Percentiles rank a stretch among this genome's conserved stretches.
phyloP scores from a whole-genome alignment of 768 basidiomycete species.

The Pisolithus orientalis region DNA sequence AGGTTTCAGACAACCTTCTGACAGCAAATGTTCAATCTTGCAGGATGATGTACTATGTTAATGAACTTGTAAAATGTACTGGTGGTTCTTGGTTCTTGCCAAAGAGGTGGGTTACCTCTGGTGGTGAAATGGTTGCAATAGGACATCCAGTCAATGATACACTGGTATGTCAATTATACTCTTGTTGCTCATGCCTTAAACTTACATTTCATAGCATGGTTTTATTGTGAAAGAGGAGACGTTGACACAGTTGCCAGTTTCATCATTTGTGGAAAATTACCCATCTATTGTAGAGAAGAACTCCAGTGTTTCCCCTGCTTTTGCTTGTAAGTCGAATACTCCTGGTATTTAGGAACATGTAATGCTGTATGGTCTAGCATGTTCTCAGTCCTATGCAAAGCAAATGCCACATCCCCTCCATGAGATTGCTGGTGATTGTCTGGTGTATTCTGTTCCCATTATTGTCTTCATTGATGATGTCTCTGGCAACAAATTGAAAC shows the following conservation, averaged over 20 bases:
- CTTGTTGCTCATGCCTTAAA: background rate
- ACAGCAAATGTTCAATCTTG: slow-evolving; percentile 5
- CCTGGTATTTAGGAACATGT: background rate
- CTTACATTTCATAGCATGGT: background rate
- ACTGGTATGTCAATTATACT: background rate
- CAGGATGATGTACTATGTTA: slow-evolving; percentile 2
- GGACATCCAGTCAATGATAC: slow-evolving; percentile 1
- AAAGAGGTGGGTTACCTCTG: slow-evolving; percentile 3
- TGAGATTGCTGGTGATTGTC: slow-evolving; percentile 5
- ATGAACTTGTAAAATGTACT: slow-evolving; percentile 6
- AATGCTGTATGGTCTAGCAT: background rate
- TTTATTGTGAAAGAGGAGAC: slow-evolving; percentile 4
- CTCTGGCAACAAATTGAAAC: slow-evolving; percentile 22
- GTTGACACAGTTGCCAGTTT: background rate
- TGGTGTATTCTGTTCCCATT: slow-evolving; percentile 7
- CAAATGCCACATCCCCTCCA: slow-evolving; percentile 7
- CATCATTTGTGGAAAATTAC: slow-evolving; percentile 2
- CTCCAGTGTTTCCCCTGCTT: background rate
- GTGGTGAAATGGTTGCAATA: background rate
- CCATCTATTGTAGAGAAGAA: background rate
- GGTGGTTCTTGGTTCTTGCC: slow-evolving; percentile 4
- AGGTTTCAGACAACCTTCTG: background rate
- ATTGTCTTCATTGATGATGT: slow-evolving; percentile 21
- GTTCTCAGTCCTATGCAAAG: background rate
- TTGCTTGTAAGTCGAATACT: background rate